Percentiles rank a stretch among this genome's conserved stretches.
phyloP scores from a whole-genome alignment of 2,329 filamentous ascomycete genomes.

The Apiospora kogelbergensis region DNA sequence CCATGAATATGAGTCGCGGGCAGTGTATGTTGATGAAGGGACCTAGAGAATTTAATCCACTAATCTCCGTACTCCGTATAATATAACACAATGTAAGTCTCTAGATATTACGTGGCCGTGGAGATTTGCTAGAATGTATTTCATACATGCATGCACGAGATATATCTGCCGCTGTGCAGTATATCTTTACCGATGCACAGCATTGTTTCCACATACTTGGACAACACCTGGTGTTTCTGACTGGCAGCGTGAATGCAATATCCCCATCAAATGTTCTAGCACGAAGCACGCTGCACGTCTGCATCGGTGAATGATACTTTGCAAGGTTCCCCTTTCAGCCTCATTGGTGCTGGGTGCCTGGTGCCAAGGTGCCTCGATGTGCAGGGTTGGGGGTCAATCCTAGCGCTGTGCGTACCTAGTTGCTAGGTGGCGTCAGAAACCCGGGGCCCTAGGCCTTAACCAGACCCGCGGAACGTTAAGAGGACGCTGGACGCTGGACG shows the following conservation, averaged over 20 bases:
- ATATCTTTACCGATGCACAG: background rate
- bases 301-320: background rate
- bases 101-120: background rate
- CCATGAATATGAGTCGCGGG: background rate
- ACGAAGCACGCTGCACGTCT: background rate
- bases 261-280: background rate
- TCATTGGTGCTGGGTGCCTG: conserved; percentile 1
- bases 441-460: background rate
- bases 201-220: background rate
- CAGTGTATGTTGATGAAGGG: background rate
- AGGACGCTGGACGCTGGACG: no score
- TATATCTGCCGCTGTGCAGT: background rate
- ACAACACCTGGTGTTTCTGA: background rate
- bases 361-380: background rate
- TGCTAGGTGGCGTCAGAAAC: background rate
- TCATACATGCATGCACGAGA: background rate
- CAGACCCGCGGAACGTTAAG: background rate
- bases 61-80: background rate
- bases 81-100: background rate
- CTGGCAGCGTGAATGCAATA: background rate
- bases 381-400: background rate
- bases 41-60: no score
- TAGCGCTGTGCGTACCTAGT: background rate
- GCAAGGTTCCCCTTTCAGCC: conserved; percentile 2
- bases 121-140: background rate